Percentiles rank a stretch among this genome's conserved stretches.
These are phyloP conservation scores for Daphne laureola DNA, from an alignment of 441 rosid genomes.

Conservation along the genomic window DNA sequence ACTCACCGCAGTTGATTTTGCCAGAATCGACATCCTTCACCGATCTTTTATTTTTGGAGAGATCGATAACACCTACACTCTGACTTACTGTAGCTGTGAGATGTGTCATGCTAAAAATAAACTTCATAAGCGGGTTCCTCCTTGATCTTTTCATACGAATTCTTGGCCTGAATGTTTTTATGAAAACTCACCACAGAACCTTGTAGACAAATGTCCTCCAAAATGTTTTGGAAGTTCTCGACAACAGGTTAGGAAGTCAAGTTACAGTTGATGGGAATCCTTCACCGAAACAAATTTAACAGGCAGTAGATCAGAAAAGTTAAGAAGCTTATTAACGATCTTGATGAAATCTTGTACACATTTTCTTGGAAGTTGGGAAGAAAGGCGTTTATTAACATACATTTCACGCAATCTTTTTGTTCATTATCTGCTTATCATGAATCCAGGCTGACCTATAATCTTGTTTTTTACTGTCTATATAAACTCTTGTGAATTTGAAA, in stretches of 20 bases:
- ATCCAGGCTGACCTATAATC: too few relatives aligned
- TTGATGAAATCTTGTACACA: constrained; percentile 1
- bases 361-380: constrained; percentile 14
- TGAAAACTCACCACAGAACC: constrained; percentile 50
- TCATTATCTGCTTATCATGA: background rate
- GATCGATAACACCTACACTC: too few relatives aligned
- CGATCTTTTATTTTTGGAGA: too few relatives aligned
- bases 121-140: constrained; percentile 79
- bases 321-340: constrained; percentile 15
- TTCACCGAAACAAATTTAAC: constrained; percentile 35
- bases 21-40: too few relatives aligned
- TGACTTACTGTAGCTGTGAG: too few relatives aligned
- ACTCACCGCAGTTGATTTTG: too few relatives aligned
- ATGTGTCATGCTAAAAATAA: constrained; percentile 70
- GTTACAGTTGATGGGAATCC: constrained; percentile 28
- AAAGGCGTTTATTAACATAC: constrained; percentile 9
- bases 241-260: constrained; percentile 48
- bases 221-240: constrained; percentile 65
- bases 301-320: constrained; percentile 31
- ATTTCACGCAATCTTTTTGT: constrained; percentile 24
- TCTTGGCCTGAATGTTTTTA: constrained; percentile 99
- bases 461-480: too few relatives aligned
- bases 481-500: too few relatives aligned
- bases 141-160: constrained; percentile 90
- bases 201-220: constrained; percentile 82